phyloP scores from a whole-genome alignment of 176 grass and related monocot genomes.

The Oropetium thomaeum region DNA sequence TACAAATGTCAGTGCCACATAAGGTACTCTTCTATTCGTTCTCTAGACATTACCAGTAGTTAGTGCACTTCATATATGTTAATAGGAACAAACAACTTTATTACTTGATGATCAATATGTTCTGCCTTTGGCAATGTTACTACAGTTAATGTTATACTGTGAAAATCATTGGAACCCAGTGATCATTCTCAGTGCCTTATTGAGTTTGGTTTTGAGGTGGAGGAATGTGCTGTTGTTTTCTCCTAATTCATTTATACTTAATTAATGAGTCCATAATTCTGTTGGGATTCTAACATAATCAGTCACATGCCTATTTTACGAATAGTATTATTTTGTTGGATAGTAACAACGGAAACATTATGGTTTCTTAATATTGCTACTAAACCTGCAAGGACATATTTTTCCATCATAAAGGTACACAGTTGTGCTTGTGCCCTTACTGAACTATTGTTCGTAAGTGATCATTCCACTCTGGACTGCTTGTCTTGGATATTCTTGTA shows the following conservation, averaged over 20 bases:
- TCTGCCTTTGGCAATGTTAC: not conserved
- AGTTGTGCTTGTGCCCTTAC: not conserved
- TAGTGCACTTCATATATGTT: not conserved
- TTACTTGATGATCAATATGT: not conserved
- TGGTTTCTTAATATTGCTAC: not conserved
- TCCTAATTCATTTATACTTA: not conserved
- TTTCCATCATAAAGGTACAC: not conserved
- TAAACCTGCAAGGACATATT: not conserved
- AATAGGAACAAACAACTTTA: not conserved
- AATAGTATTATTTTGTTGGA: not conserved
- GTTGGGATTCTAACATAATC: not conserved
- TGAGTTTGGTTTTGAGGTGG: not conserved
- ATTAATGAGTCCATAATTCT: not conserved
- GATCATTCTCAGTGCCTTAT: too few relatives aligned
- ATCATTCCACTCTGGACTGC: not conserved
- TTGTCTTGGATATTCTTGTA: not conserved
- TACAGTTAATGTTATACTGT: not conserved
- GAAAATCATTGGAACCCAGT: not conserved
- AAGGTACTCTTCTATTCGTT: not conserved
- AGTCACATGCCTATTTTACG: not conserved
- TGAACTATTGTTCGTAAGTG: not conserved
- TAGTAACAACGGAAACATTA: not conserved
- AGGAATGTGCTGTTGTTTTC: not conserved
- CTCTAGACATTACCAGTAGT: conserved; percentile 10
- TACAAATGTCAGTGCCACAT: not conserved